These are phyloP conservation scores for Diutina rugosa DNA, from an alignment of 1,139 yeast species.

Conservation along the genomic window DNA sequence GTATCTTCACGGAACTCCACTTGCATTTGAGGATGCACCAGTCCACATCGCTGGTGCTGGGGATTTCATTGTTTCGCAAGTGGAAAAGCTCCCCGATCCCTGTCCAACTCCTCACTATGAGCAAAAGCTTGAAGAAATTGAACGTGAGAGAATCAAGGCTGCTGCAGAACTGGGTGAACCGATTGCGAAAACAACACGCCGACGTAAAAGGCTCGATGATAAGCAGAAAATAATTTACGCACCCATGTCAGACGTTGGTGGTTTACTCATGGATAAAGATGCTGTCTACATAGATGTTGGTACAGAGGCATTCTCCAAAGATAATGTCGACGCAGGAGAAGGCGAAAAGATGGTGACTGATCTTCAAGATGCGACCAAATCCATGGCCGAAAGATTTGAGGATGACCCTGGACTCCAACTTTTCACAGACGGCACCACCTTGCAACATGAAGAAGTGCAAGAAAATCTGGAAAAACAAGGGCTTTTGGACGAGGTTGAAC, in stretches of 20 bases:
- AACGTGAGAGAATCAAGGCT: constrained; percentile 54
- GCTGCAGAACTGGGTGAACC: constrained; percentile 49
- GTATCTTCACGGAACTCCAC: constrained; percentile 86
- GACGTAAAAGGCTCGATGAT: constrained; percentile 85
- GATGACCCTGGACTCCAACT: constrained; percentile 64
- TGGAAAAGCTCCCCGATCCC: constrained; percentile 93
- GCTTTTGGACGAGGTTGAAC: constrained; percentile 10
- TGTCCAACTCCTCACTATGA: constrained; percentile 95
- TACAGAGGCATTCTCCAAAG: constrained; percentile 46
- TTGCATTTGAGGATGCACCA: constrained; percentile 58
- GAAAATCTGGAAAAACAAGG: constrained; percentile 14
- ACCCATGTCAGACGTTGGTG: constrained; percentile 99
- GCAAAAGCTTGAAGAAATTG: constrained; percentile 70
- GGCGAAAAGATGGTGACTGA: constrained; percentile 72
- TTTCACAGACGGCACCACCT: constrained; percentile 45
- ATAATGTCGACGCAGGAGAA: constrained; percentile 55
- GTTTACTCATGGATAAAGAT: constrained; percentile 91
- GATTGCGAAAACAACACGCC: constrained; percentile 34
- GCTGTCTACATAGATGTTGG: constrained; percentile 95
- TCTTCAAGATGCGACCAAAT: constrained; percentile 56
- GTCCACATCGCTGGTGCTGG: constrained; percentile 96
- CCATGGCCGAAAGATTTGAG: constrained; percentile 48
- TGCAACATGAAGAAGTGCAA: constrained; percentile 27
- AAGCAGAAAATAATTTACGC: constrained; percentile 91
- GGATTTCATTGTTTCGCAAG: constrained; percentile 60